Evolutionary conservation across 768 basidiomycete species (phyloP).

Genomic region (Tricholoma sp.): DNA sequence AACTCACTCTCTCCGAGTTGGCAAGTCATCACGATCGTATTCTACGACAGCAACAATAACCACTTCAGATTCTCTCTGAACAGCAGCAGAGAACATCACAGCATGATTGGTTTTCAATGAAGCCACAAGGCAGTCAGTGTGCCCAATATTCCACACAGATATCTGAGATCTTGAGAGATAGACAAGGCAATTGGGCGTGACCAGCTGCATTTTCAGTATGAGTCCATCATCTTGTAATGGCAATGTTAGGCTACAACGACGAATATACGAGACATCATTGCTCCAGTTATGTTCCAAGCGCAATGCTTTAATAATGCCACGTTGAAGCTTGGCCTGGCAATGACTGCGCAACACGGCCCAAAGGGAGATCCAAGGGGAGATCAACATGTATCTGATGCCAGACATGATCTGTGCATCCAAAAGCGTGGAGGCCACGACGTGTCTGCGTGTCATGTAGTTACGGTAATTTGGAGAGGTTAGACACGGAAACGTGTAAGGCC

Average conservation of each 20-base stretch:
- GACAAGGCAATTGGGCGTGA: conserved; percentile 46
- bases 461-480: background rate
- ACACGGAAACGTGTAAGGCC: background rate
- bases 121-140: conserved; percentile 21
- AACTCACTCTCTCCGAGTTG: background rate
- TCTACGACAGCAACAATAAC: conserved; percentile 10
- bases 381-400: conserved; percentile 49
- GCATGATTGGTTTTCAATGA: conserved; percentile 21
- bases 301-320: conserved; percentile 36
- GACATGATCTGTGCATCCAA: conserved; percentile 45
- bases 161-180: conserved; percentile 29
- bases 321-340: conserved; percentile 39
- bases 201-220: conserved; percentile 40
- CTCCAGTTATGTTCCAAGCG: conserved; percentile 50
- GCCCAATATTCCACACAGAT: conserved; percentile 39
- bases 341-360: conserved; percentile 22
- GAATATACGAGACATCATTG: conserved; percentile 28
- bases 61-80: conserved; percentile 13
- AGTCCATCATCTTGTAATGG: conserved; percentile 34
- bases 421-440: conserved; percentile 56
- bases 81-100: conserved; percentile 29
- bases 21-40: conserved; percentile 2
- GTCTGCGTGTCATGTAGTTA: conserved; percentile 36
- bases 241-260: conserved; percentile 21
- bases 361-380: conserved; percentile 42